Conservation (phyloP, 345 rosid genomes). For the Microthlaspi erraticum region DNA sequence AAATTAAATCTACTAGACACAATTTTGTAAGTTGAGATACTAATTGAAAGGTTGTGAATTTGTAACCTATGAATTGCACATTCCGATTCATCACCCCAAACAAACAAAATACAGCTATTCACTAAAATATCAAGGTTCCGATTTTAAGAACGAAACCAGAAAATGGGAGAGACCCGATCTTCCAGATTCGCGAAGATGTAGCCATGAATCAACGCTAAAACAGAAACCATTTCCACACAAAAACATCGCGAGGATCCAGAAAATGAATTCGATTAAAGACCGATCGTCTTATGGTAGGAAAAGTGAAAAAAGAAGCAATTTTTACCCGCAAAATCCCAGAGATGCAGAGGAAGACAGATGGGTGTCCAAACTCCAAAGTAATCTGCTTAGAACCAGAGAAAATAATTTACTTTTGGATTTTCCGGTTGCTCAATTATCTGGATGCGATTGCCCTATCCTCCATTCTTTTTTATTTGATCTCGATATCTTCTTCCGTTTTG, state of each 20-base stretch:
- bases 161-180: slow-evolving; percentile 11
- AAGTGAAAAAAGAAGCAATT: background rate
- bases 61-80: slow-evolving; percentile 13
- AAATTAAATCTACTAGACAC: too few relatives aligned
- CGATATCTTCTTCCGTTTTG: slow-evolving; percentile 5
- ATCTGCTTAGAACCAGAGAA: background rate
- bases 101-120: background rate
- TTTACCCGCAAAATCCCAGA: slow-evolving; percentile 31
- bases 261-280: slow-evolving; percentile 29
- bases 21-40: background rate
- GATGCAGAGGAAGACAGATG: slow-evolving; percentile 15
- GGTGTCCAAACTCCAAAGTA: slow-evolving; percentile 21
- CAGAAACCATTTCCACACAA: slow-evolving; percentile 17
- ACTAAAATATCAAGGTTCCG: background rate
- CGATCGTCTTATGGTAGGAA: background rate
- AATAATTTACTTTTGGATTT: background rate
- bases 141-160: slow-evolving; percentile 13
- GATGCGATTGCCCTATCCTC: slow-evolving; percentile 3
- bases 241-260: slow-evolving; percentile 18
- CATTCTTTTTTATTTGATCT: background rate
- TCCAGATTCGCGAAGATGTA: slow-evolving; percentile 14
- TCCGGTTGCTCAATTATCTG: background rate
- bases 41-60: background rate
- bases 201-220: slow-evolving; percentile 10
- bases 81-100: slow-evolving; percentile 2